Conservation (phyloP, 2,329 filamentous ascomycete species). For the Ophiostoma sp. region DNA sequence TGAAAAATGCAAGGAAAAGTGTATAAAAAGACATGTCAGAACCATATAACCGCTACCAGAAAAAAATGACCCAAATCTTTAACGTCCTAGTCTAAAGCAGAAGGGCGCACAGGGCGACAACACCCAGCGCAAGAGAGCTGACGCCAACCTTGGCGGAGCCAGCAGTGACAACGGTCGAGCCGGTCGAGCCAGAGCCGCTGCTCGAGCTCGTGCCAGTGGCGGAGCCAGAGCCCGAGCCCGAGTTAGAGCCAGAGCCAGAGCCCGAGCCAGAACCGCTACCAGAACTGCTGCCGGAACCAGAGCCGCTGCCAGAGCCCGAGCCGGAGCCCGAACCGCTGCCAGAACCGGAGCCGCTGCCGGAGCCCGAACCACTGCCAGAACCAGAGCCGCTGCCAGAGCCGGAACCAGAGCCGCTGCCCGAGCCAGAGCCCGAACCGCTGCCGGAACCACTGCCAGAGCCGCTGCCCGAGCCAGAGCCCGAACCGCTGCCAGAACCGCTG, state of each 20-base stretch:
- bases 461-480: background rate
- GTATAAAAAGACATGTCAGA: slow-evolving; percentile 14
- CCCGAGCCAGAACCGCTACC: background rate
- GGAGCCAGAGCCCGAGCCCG: background rate
- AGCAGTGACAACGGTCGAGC: slow-evolving; percentile 18
- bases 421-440: background rate
- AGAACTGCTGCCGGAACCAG: background rate
- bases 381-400: background rate
- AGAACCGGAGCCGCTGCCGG: background rate
- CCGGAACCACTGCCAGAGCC: background rate
- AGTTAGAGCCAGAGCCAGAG: background rate
- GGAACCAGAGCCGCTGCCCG: background rate
- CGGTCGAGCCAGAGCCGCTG: background rate
- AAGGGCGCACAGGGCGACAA: slow-evolving; percentile 3
- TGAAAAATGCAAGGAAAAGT: background rate
- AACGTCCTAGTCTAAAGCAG: slow-evolving; percentile 11
- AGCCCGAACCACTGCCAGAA: background rate
- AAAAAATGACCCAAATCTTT: background rate
- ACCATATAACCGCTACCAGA: background rate
- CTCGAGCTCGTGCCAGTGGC: background rate
- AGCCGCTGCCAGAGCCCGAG: background rate
- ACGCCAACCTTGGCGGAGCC: slow-evolving; percentile 22
- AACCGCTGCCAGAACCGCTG: background rate
- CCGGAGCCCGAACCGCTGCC: background rate
- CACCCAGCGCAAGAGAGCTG: slow-evolving; percentile 11